These are phyloP conservation scores for Fereydounia khargensis DNA, from an alignment of 1,284 basidiomycete genomes.

Conservation along the genomic window DNA sequence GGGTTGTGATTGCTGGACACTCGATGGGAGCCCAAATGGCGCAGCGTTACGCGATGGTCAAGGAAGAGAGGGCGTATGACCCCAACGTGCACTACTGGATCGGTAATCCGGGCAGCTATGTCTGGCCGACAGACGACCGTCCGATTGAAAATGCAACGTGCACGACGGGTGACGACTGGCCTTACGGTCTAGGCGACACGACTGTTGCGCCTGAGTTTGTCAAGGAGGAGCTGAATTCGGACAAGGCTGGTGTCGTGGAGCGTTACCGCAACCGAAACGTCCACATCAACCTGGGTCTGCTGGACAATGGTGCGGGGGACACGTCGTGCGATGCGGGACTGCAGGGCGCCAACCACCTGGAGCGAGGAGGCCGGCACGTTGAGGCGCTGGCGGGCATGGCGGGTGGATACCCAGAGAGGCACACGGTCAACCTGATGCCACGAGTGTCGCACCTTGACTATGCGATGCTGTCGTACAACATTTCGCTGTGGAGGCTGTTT, in stretches of 20 bases:
- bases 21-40: slow-evolving; percentile 50
- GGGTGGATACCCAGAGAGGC: slow-evolving; percentile 25
- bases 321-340: slow-evolving; percentile 36
- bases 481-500: slow-evolving; percentile 39
- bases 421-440: slow-evolving; percentile 44
- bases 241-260: slow-evolving; percentile 20
- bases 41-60: slow-evolving; percentile 38
- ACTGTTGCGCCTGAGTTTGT: slow-evolving; percentile 28
- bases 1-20: slow-evolving; percentile 43
- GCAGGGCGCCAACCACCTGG: slow-evolving; percentile 48
- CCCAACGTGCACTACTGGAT: slow-evolving; percentile 41
- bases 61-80: slow-evolving; percentile 37
- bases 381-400: slow-evolving; percentile 9
- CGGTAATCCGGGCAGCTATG: slow-evolving; percentile 48
- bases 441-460: slow-evolving; percentile 50
- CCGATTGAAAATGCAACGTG: slow-evolving; percentile 21
- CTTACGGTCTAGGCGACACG: slow-evolving; percentile 33
- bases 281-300: slow-evolving; percentile 41
- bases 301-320: slow-evolving; percentile 51
- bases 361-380: slow-evolving; percentile 39
- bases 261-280: slow-evolving; percentile 35
- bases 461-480: slow-evolving; percentile 41
- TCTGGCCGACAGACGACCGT: slow-evolving; percentile 28
- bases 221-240: slow-evolving; percentile 27
- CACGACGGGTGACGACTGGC: slow-evolving; percentile 23